Evolutionary conservation across 306 rosid genomes (phyloP), one percentile per base, ranked within the genome.

Genomic region (Quercus engelmannii): DNA sequence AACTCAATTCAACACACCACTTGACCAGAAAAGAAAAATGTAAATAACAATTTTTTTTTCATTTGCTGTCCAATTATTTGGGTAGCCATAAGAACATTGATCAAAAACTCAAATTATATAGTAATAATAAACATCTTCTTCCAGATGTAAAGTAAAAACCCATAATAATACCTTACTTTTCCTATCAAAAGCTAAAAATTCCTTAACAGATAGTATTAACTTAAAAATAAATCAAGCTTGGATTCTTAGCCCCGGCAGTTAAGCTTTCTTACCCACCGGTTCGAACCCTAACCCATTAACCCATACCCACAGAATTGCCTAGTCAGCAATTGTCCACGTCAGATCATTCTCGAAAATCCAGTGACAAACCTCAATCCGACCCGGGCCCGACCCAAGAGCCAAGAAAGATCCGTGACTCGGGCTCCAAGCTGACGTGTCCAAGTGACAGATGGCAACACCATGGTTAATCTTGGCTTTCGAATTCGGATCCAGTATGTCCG

Each of bases 341-440:
- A 96, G 80, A 77, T 96, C 99, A 21, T 96, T 96, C 84, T 96
- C 87, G 71, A 96, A 96, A 73, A 96, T 96, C 99, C 99, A 96
- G 15, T 96, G 99, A 58, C 99, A 96, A 0, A 96, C 98, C 76
- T 96, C 99, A 3, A 96, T 90, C 81, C 86, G 90, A 63, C 99
- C 99, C 59, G 99, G 99, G 8, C 80, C 83, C 55, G 96, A 91
- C 0, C 97, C 98, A 69, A 96, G 83, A 1, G 99, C 85, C 18
- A 90, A 57, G 28, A 96, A 96, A 1, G 99, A 92, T 3, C 99
- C 99, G 8, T 96, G 99, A 4, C 85, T 79, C 0, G 92, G 91
- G 82, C 97, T 96, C 99, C 99, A 96, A 3, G 91, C 80, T 0
- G 96, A 86, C 19, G 99, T 96, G 71, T 96, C 99, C 79, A 96